phyloP scores from a whole-genome alignment of 2,329 filamentous ascomycete species.

The Mycogone perniciosa region DNA sequence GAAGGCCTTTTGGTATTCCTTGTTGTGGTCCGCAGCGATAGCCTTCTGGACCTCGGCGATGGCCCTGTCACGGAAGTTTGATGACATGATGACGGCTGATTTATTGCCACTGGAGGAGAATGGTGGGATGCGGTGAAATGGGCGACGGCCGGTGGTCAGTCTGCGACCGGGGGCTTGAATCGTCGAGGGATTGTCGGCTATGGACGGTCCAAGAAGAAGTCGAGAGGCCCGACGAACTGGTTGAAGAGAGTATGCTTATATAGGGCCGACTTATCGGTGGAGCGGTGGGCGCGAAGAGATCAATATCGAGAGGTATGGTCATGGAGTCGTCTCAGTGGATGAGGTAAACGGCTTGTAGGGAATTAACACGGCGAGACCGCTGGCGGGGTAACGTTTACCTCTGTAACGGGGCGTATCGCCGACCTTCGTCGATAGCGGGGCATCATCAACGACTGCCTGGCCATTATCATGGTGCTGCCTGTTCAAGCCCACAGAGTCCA shows the following conservation, averaged over 20 bases:
- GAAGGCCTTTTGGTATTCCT: conserved; percentile 96
- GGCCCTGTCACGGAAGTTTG: conserved; percentile 92
- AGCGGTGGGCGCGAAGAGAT: conserved; percentile 4
- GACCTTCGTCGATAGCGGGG: conserved; percentile 11
- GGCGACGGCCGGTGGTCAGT: conserved; percentile 4
- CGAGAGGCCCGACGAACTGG: not conserved
- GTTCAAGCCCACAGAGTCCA: too few relatives aligned
- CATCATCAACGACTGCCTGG: conserved; percentile 3
- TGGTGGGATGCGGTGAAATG: not conserved
- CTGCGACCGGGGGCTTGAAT: not conserved
- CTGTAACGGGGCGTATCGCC: conserved; percentile 10
- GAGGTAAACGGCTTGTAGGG: conserved; percentile 2
- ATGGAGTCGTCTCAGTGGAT: not conserved
- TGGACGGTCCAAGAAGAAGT: not conserved
- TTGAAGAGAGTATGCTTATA: not conserved
- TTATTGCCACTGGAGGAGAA: not conserved
- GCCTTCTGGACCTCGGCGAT: conserved; percentile 97
- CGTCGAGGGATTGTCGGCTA: not conserved
- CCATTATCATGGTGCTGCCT: too few relatives aligned
- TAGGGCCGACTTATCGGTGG: not conserved
- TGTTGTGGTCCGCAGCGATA: conserved; percentile 90
- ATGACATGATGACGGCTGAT: conserved; percentile 62
- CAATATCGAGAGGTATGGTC: not conserved
- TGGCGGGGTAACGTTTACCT: conserved; percentile 14
- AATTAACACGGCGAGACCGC: conserved; percentile 5